These are phyloP conservation scores for Camelina laxa DNA, from an alignment of 345 rosid species.

Conservation along the genomic window DNA sequence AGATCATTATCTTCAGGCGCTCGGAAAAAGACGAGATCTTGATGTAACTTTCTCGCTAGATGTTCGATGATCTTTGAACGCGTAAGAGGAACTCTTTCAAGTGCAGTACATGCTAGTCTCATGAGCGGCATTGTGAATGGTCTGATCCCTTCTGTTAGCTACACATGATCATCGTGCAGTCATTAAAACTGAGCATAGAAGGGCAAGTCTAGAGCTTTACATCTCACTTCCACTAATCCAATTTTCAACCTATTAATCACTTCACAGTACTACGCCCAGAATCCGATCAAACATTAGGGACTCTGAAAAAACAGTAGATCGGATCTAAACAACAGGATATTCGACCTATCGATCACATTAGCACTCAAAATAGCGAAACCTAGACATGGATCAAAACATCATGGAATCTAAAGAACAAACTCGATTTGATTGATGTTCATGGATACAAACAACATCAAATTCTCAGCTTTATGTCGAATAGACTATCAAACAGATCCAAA, in stretches of 20 bases:
- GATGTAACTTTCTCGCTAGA: constrained; percentile 71
- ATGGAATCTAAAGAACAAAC: neutral
- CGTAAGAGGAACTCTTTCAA: constrained; percentile 94
- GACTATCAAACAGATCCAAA: neutral
- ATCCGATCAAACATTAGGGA: neutral
- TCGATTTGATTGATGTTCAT: neutral
- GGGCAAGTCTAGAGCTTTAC: constrained; percentile 1
- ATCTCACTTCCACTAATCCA: constrained; percentile 11
- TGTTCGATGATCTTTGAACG: constrained; percentile 65
- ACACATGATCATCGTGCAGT: constrained; percentile 31
- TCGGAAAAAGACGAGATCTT: constrained; percentile 86
- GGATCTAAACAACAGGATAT: no score
- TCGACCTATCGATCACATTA: neutral
- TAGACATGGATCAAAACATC: neutral
- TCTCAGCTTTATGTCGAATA: neutral
- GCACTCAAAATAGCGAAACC: constrained; percentile 3
- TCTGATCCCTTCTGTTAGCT: constrained; percentile 94
- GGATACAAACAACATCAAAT: neutral
- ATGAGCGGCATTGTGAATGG: constrained; percentile 98
- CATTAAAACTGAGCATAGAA: constrained; percentile 9
- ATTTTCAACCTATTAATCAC: neutral
- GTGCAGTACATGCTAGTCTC: constrained; percentile 95
- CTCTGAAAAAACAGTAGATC: no score
- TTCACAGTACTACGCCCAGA: neutral
- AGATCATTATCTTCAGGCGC: constrained; percentile 73